These are phyloP conservation scores for Lycium barbarum DNA, from an alignment of 257 asterid species.

Conservation along the genomic window DNA sequence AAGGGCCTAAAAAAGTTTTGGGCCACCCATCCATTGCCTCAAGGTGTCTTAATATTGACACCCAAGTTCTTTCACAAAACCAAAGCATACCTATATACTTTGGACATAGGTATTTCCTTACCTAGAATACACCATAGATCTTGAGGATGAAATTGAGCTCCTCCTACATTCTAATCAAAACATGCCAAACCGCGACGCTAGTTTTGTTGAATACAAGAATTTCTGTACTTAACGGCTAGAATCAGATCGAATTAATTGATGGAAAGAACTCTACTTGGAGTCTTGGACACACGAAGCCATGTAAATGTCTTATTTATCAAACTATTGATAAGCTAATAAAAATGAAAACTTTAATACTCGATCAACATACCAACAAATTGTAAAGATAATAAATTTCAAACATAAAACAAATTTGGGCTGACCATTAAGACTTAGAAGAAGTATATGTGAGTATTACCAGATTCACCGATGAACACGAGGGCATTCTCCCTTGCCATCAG, in stretches of 20 bases:
- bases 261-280: background rate
- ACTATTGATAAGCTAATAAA: background rate
- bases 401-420: conserved; percentile 1
- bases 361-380: background rate
- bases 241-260: conserved; percentile 14
- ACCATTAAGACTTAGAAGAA: conserved; percentile 29
- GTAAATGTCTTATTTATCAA: background rate
- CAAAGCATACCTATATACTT: background rate
- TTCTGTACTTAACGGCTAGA: background rate
- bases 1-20: background rate
- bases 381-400: background rate
- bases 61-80: background rate
- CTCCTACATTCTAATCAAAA: conserved; percentile 15
- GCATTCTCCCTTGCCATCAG: conserved; percentile 83
- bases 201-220: background rate
- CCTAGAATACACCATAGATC: background rate
- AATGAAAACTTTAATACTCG: background rate
- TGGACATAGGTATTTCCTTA: background rate
- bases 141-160: conserved; percentile 17
- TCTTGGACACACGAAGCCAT: conserved; percentile 3
- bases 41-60: background rate
- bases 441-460: conserved; percentile 53
- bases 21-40: background rate
- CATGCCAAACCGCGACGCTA: background rate
- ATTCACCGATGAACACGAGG: conserved; percentile 66